Base-by-base conservation (phyloP, 2,329 filamentous ascomycete genomes). In the Ceratocystis eucalypticola region DNA sequence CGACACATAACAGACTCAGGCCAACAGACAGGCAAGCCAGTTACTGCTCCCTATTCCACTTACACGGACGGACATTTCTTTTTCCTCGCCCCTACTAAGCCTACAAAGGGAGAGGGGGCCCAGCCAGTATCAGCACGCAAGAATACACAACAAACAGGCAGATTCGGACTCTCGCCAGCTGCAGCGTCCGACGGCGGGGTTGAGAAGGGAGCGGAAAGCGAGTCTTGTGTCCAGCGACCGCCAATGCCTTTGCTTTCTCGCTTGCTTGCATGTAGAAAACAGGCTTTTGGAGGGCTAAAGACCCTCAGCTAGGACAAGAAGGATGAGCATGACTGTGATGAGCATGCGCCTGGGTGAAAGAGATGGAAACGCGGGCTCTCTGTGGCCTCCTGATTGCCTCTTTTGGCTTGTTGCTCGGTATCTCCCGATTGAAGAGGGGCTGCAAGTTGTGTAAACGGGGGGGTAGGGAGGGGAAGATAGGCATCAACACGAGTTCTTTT, bases 81-180 rank as follows among this genome's bases (percentile, higher is more conserved):
- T 41, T 41, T 15, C 37, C 10, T 41, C 4, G 37, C 12, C 15
- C 37, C 37, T 4, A 4, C 37, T 50, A 2, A 17, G 20, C 4
- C 10, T 5, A 22, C 22, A 10, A 10, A 50, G 46, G 6, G n/a
- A 50, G n/a, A 50, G 46, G 22, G 46, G 25, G n/a, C 7, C 46
- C n/a, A 50, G n/a, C 7, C 46, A 50, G 46, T n/a, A n/a, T n/a
- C 46, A 50, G 46, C 33, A 41, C 37, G 3, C 37, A 41, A 41
- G 48, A 20, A 22, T 22, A 50, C 17, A 37, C 55, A 33, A 28
- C 55, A 59, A 59, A n/a, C 55, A 59, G 22, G 22, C 20, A 10
- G 8, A 53, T 59, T 8, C 55, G 55, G 55, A 59, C 55, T 59
- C 55, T 59, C 55, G 55, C 55, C 55, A 59, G 55, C 8, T 3